Evolutionary conservation across 2,329 filamentous ascomycete species (phyloP), one percentile per base, ranked within the genome.

Genomic region (Colletotrichum liriopes): DNA sequence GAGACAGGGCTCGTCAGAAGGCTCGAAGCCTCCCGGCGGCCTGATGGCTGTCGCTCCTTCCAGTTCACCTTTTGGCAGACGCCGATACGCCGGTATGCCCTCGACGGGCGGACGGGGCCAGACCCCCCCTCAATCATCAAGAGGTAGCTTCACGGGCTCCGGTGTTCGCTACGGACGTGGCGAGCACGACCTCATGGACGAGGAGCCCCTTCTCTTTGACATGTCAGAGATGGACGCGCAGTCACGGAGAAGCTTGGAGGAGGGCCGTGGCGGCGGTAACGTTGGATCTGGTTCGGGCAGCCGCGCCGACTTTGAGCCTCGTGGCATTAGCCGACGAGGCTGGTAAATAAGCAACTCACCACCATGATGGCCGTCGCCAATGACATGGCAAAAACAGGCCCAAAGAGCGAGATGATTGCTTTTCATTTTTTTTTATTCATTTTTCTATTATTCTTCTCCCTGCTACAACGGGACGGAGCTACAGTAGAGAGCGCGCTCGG

Each of bases 121-220:
- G 56, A 85, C 85, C 2, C 83, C 86, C 12, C 83, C 84, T 1
- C 83, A 84, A 32, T 85, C 84, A 39, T 83, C 82, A 5, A 80
- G 86, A 29, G 86, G 84, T 41, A 87, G 86, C 74, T 85, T 86
- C 72, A 80, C 79, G 1, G 83, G 84, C 32, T 84, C 83, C 2
- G 79, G 78, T 14, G 79, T 79, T 37, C 78, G 84, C n/a, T 77
- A 82, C 23, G 78, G 77, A 5, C 82, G 84, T 5, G 83, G 79
- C n/a, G 84, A 86, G 32, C 83, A 85, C 55, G 84, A 86, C 63
- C 88, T 89, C 7, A 81, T 85, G 32, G 91, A 93, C 72, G 92
- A 93, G 66, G 92, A 94, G 77, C 91, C 91, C 0, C 80, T 94
- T 12, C 85, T 94, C 12, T 94, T 94, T 80, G 91, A 92, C 74